Conservation (phyloP, 495 filamentous ascomycete genomes). For the Glonium stellatum region DNA sequence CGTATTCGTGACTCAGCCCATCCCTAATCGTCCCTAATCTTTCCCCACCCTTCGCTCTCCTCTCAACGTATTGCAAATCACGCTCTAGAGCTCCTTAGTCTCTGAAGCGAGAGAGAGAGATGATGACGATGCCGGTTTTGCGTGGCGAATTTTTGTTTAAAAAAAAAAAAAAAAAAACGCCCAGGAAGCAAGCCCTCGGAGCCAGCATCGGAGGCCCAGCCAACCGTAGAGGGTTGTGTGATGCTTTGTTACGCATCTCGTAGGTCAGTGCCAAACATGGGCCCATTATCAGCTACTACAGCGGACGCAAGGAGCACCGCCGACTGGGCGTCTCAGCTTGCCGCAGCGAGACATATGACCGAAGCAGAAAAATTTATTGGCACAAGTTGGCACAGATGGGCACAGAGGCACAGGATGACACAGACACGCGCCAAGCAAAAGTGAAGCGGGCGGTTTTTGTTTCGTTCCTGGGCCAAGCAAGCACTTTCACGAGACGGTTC, state of each 20-base stretch:
- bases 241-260: not conserved
- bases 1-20: not conserved
- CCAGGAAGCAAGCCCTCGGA: not conserved
- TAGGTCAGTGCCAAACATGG: not conserved
- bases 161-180: too few species aligned
- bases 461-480: not conserved
- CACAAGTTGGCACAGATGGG: too few species aligned
- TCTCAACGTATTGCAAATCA: not conserved
- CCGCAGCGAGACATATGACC: slow-evolving; percentile 22
- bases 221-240: not conserved
- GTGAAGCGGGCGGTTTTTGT: not conserved
- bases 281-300: not conserved
- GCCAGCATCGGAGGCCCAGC: not conserved
- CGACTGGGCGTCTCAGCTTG: slow-evolving; percentile 16
- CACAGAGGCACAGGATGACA: not conserved
- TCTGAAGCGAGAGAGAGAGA: not conserved
- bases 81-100: not conserved
- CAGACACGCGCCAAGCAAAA: not conserved
- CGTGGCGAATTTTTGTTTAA: too few species aligned
- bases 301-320: not conserved
- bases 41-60: too few species aligned
- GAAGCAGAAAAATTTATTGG: slow-evolving; percentile 2
- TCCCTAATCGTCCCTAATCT: too few species aligned
- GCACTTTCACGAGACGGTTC: not conserved
- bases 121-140: not conserved